phyloP scores from a whole-genome alignment of 306 rosid species.

The Sechiopsis laciniata region DNA sequence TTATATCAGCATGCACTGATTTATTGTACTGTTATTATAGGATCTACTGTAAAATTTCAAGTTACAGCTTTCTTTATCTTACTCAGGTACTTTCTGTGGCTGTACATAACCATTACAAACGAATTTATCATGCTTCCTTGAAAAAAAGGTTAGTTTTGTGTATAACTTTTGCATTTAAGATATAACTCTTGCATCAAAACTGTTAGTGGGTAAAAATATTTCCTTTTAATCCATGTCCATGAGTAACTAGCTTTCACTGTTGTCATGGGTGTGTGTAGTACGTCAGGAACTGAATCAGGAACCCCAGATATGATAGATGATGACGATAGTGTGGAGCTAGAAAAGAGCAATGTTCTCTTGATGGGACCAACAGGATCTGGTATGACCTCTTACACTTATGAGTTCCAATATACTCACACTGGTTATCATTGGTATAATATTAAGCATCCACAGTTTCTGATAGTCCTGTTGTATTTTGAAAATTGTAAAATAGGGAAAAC shows the following conservation, averaged over 20 bases:
- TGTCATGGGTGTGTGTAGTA: constrained; percentile 25
- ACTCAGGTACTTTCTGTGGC: constrained; percentile 94
- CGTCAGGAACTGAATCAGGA: constrained; percentile 56
- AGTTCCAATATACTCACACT: background rate
- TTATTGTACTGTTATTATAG: background rate
- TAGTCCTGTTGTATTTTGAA: constrained; percentile 31
- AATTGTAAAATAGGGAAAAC: constrained; percentile 74
- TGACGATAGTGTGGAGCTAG: constrained; percentile 75
- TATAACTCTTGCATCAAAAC: background rate
- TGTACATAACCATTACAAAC: constrained; percentile 91
- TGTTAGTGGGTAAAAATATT: background rate
- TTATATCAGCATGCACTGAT: background rate
- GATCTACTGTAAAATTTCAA: constrained; percentile 20
- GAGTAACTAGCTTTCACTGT: constrained; percentile 15
- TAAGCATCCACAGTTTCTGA: background rate
- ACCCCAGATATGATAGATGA: constrained; percentile 45
- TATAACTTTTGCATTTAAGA: background rate
- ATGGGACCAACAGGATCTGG: constrained; percentile 99
- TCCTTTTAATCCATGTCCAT: background rate
- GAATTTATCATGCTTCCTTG: constrained; percentile 68
- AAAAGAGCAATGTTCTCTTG: constrained; percentile 94
- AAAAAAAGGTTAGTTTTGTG: constrained; percentile 66
- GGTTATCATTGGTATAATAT: constrained; percentile 1
- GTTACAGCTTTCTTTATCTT: constrained; percentile 29
- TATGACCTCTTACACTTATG: constrained; percentile 25